These are phyloP conservation scores for Breynia disticha DNA, from an alignment of 441 rosid genomes.

Conservation along the genomic window DNA sequence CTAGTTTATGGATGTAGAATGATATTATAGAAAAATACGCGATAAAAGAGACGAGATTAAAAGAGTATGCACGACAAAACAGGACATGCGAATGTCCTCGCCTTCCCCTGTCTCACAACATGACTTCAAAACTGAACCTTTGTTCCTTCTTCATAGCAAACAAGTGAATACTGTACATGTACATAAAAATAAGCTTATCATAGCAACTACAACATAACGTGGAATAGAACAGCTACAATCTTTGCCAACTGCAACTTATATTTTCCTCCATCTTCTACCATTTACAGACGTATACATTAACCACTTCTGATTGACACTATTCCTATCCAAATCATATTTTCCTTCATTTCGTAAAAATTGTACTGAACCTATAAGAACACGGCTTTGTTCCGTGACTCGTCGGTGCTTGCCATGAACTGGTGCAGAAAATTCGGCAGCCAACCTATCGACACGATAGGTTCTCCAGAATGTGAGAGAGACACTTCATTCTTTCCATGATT, in stretches of 20 bases:
- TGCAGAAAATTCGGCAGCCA: neutral
- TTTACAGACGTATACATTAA: constrained; percentile 18
- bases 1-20: no score
- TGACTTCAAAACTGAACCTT: neutral
- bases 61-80: no score
- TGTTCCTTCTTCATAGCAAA: neutral
- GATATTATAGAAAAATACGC: no score
- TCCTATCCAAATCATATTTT: neutral
- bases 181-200: neutral
- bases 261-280: constrained; percentile 9
- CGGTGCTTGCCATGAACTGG: neutral
- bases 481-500: neutral
- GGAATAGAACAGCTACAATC: no score
- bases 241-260: constrained; percentile 5
- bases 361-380: neutral
- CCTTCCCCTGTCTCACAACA: neutral
- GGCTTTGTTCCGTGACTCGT: neutral
- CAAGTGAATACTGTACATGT: neutral
- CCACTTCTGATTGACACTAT: neutral
- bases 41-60: no score
- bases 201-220: neutral
- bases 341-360: neutral
- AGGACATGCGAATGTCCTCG: no score
- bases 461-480: neutral
- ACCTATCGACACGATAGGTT: neutral